Conservation (phyloP, 176 grass and related monocot species). For the Saccharum officinarum region DNA sequence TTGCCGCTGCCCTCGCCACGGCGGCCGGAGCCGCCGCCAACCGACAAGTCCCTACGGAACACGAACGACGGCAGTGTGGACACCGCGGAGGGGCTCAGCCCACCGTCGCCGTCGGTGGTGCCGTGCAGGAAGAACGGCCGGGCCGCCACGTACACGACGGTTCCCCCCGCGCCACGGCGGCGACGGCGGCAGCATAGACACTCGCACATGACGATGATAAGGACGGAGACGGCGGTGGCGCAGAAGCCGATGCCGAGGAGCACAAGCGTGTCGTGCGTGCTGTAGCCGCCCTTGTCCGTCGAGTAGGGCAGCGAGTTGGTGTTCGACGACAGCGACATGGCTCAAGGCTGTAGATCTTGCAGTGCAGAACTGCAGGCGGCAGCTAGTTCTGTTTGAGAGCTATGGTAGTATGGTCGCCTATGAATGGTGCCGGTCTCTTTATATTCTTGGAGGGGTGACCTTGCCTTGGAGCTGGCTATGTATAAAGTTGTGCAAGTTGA, state of each 20-base stretch:
- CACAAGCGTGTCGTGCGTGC: constrained; percentile 46
- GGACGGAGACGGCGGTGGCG: constrained; percentile 30
- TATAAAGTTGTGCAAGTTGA: constrained; percentile 14
- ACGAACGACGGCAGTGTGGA: constrained; percentile 49
- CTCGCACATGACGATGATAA: constrained; percentile 49
- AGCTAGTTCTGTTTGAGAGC: background rate
- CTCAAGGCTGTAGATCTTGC: background rate
- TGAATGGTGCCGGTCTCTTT: background rate
- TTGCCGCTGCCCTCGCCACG: constrained; percentile 18
- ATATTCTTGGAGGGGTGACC: background rate
- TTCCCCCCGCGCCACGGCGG: constrained; percentile 2
- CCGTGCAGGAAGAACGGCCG: constrained; percentile 24
- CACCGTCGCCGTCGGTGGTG: background rate
- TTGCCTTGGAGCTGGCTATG: background rate
- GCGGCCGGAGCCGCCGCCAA: background rate
- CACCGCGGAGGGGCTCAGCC: constrained; percentile 43
- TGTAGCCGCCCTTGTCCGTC: constrained; percentile 49
- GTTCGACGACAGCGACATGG: constrained; percentile 46
- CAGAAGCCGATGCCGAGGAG: constrained; percentile 48
- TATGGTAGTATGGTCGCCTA: background rate
- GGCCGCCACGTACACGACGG: constrained; percentile 22
- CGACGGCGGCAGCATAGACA: constrained; percentile 38
- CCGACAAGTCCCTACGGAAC: constrained; percentile 8
- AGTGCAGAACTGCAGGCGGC: background rate
- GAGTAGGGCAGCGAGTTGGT: constrained; percentile 43